Conservation (phyloP, 331 rosid genomes). For the Ulmus americana region DNA sequence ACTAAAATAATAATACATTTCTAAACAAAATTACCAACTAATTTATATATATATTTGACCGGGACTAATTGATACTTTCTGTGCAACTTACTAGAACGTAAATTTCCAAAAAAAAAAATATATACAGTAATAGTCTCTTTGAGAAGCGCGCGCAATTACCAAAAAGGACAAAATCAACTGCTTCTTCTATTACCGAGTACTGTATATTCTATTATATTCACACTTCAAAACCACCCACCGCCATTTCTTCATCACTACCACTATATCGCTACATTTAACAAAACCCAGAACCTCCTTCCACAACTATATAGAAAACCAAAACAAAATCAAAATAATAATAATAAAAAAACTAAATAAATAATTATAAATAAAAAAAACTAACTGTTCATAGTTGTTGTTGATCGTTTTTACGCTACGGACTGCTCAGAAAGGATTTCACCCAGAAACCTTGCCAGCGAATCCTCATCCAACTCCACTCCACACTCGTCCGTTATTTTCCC, state of each 20-base stretch:
- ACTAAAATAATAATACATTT: no score
- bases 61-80: no score
- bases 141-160: background rate
- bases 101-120: no score
- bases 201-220: background rate
- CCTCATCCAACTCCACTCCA: conserved; percentile 15
- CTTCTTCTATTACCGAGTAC: background rate
- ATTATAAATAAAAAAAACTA: no score
- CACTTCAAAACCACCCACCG: background rate
- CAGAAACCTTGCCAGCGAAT: conserved; percentile 14
- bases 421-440: conserved; percentile 16
- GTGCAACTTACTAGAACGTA: no score
- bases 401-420: background rate
- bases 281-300: no score
- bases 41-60: no score
- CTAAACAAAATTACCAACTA: no score
- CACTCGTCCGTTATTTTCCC: background rate
- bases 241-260: background rate
- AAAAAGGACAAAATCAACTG: background rate
- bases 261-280: background rate
- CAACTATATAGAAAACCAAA: background rate
- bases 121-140: no score
- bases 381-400: no score
- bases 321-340: background rate
- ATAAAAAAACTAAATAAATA: background rate